Conservation (phyloP, 768 basidiomycete species). For the Tulasnella sp. region DNA sequence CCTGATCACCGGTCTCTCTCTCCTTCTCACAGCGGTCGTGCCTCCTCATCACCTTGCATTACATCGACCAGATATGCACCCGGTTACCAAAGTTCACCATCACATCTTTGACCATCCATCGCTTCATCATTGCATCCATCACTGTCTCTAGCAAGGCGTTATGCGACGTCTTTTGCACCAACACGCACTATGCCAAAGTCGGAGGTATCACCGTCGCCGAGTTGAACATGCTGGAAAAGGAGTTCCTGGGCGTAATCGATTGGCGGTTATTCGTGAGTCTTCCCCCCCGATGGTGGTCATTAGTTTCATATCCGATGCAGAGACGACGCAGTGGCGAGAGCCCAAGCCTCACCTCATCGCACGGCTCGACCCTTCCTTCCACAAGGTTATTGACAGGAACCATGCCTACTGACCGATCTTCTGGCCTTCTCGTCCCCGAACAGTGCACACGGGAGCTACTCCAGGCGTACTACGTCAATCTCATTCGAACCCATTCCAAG, state of each 20-base stretch:
- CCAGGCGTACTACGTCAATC: conserved; percentile 91
- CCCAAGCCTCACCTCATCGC: not conserved
- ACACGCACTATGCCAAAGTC: conserved; percentile 90
- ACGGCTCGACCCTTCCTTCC: conserved; percentile 21
- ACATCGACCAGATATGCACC: conserved; percentile 90
- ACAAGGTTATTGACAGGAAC: conserved; percentile 10
- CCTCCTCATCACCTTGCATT: conserved; percentile 77
- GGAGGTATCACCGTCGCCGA: conserved; percentile 90
- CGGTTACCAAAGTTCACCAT: conserved; percentile 85
- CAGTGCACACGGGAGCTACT: conserved; percentile 89
- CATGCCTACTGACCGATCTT: conserved; percentile 20
- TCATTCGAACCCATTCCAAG: conserved; percentile 70
- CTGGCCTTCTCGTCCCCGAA: conserved; percentile 26
- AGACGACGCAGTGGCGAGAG: not conserved
- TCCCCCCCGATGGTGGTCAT: not conserved
- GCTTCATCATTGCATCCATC: conserved; percentile 92
- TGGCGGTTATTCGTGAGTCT: conserved; percentile 85
- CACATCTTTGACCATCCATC: conserved; percentile 94
- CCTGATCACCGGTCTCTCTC: not conserved
- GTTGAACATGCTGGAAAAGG: conserved; percentile 90
- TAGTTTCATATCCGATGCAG: not conserved
- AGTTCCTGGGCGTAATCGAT: conserved; percentile 86
- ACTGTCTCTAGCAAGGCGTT: conserved; percentile 91
- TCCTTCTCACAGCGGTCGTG: conserved; percentile 59
- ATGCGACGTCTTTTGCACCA: conserved; percentile 93